Evolutionary conservation across 176 grass and related monocot genomes (phyloP).

Genomic region (Oryza glumipatula): DNA sequence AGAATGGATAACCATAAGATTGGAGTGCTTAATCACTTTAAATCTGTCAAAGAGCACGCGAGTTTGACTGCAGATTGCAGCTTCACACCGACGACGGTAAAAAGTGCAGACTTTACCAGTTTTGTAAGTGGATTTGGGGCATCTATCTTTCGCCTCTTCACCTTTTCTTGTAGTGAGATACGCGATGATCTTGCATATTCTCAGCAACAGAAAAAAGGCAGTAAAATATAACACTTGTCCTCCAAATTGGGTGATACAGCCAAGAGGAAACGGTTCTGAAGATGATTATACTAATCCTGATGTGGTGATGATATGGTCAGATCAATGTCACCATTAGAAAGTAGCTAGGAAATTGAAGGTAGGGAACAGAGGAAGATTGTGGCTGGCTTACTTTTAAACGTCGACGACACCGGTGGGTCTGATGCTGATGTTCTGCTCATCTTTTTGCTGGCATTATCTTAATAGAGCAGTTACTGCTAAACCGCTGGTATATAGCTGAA

Average conservation of each 20-base stretch:
- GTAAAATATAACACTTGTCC: too few species aligned
- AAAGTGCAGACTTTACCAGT: neutral
- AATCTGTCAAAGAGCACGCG: slow-evolving; percentile 17
- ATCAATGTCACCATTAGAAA: neutral
- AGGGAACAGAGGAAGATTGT: slow-evolving; percentile 17
- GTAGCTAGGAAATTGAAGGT: neutral
- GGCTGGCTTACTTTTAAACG: slow-evolving; percentile 20
- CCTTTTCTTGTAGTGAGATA: neutral
- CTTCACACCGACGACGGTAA: slow-evolving; percentile 18
- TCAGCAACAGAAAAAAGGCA: neutral
- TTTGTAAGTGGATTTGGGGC: neutral
- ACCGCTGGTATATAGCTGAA: neutral
- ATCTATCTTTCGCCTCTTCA: neutral
- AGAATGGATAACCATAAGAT: neutral
- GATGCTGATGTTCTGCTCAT: neutral
- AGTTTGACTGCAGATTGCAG: slow-evolving; percentile 10
- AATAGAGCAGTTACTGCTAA: neutral
- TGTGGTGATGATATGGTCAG: neutral
- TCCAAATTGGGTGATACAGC: neutral
- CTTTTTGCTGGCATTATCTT: neutral
- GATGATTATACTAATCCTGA: neutral
- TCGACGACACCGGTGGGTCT: slow-evolving; percentile 35
- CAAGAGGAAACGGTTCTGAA: neutral
- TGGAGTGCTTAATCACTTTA: neutral
- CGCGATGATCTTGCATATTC: neutral